Evolutionary conservation across 1,284 basidiomycete species (phyloP), one percentile per base, ranked within the genome.

Genomic region (Sutorius eximius): DNA sequence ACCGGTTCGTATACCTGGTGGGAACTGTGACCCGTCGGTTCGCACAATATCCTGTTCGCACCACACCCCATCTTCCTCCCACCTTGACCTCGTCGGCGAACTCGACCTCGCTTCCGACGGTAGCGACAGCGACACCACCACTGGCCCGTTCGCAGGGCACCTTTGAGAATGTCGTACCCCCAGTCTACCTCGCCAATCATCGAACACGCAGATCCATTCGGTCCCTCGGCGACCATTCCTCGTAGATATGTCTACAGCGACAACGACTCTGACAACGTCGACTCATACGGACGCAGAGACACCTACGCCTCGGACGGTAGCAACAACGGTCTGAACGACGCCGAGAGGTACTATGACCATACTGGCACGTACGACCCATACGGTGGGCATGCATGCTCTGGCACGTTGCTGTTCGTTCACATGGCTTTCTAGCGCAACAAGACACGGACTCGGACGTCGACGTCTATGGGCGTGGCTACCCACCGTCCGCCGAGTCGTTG

Each of bases 381-480:
- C 71, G 79, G 86, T 73, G 47, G 60, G 81, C 71, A 33, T 15
- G 22, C 45, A 55, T 45, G 51, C 29, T 47, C 5, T 41, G 41
- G 38, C 54, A 2, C 13, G 6, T 12, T 20, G 1, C 18, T 24
- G 4, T 3, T 46, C 59, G 44, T 60, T 64, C 58, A 64, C 59
- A 59, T 65, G 61, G 59, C 52, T 61, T 59, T 57, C 60, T 54
- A 75, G 75, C 83, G 70, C 86, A 75, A 73, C 81, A 68, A 68
- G 89, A 92, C 71, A 86, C 85, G 41, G 88, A 91, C 70, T 89
- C 87, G 16, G 88, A 91, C 60, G 79, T 80, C 45, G 88, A 90
- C 67, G 79, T 84, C 51, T 89, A 90, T 65, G 82, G 77, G 7
- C 82, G 83, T 60, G 82, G 82, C 45, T 83, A 86, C 64, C 75